Evolutionary conservation across 768 basidiomycete genomes (phyloP), one percentile per base, ranked within the genome.

Genomic region (Neoboletus brunneissimus): DNA sequence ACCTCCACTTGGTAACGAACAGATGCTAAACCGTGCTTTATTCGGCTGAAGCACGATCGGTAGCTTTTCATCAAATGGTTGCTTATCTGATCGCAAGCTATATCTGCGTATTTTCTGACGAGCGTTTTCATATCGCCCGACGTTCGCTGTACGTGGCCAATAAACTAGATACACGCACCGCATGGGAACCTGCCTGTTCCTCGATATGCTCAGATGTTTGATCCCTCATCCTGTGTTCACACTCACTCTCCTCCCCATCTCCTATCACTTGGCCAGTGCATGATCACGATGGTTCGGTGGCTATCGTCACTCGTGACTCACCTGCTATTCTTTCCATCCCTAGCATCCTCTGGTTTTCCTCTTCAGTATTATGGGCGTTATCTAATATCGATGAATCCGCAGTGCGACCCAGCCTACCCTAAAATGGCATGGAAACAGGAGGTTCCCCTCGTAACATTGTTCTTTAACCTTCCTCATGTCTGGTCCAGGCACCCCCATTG

Each of bases 91-190:
- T 64, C 57, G 43, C 2, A 32, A 44, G 46, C 48, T 51, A 55
- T 61, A 46, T 62, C 54, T 59, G 64, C 32, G 11, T 31, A 10
- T 56, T 58, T 35, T 12, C 57, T 65, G 53, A 58, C 64, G 10
- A 60, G 64, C 64, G 38, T 55, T 46, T 61, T 61, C 67, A 68
- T 67, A 67, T 61, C 61, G 61, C 66, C 58, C 61, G 64, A 56
- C 51, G 45, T 43, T 63, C 37, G 47, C 55, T 40, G 43, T 65
- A 49, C 48, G 54, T 57, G 40, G 38, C 52, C 62, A 55, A 35
- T 58, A 42, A 35, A 40, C 40, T 47, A 35, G 31, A 37, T 35
- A 53, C 48, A 53, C 49, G 43, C 23, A 47, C 58, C 58, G 58
- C 64, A 60, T 56, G 64, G 60, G 32, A 53, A 15, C 54, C 42